phyloP scores from a whole-genome alignment of 176 grass and related monocot genomes.

The Poa pratensis region DNA sequence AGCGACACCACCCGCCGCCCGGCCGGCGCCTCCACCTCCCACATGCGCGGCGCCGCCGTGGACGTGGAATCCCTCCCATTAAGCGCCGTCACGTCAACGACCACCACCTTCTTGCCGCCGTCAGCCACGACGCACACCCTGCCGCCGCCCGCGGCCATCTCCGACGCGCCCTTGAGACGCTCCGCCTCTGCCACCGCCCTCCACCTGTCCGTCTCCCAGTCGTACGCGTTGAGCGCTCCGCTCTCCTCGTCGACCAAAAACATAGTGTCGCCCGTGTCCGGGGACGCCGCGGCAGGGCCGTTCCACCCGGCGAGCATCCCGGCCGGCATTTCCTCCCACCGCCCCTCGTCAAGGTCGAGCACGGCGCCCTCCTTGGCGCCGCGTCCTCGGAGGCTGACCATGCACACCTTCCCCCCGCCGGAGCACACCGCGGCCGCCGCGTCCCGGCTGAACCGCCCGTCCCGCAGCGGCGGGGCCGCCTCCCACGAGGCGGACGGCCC shows the following conservation, averaged over 20 bases:
- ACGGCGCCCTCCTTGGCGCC: slow-evolving; percentile 70
- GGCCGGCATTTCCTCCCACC: slow-evolving; percentile 88
- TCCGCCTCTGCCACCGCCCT: slow-evolving; percentile 45
- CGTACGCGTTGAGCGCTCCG: slow-evolving; percentile 55
- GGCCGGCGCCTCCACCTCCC: slow-evolving; percentile 64
- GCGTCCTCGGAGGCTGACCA: slow-evolving; percentile 71
- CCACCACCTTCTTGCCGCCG: slow-evolving; percentile 48
- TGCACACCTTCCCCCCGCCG: slow-evolving; percentile 70
- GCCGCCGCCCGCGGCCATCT: slow-evolving; percentile 58
- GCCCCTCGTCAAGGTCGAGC: slow-evolving; percentile 44
- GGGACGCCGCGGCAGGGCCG: slow-evolving; percentile 49
- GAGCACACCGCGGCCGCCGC: slow-evolving; percentile 66
- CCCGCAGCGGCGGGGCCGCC: slow-evolving; percentile 59
- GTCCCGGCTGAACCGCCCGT: slow-evolving; percentile 79
- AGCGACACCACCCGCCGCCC: slow-evolving; percentile 69
- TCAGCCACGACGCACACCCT: slow-evolving; percentile 53
- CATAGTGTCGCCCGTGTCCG: slow-evolving; percentile 30
- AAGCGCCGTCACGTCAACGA: slow-evolving; percentile 39
- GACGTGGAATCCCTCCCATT: not conserved
- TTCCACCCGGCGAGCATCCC: slow-evolving; percentile 80
- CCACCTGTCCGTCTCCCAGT: slow-evolving; percentile 68
- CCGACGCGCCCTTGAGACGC: slow-evolving; percentile 58
- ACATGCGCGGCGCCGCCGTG: slow-evolving; percentile 28
- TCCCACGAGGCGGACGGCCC: slow-evolving; percentile 50
- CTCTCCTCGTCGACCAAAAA: slow-evolving; percentile 68